A percentile compares a stretch with the other conserved stretches of the same genome.
phyloP scores from a whole-genome alignment of 306 rosid species.

The Quercus rubra region DNA sequence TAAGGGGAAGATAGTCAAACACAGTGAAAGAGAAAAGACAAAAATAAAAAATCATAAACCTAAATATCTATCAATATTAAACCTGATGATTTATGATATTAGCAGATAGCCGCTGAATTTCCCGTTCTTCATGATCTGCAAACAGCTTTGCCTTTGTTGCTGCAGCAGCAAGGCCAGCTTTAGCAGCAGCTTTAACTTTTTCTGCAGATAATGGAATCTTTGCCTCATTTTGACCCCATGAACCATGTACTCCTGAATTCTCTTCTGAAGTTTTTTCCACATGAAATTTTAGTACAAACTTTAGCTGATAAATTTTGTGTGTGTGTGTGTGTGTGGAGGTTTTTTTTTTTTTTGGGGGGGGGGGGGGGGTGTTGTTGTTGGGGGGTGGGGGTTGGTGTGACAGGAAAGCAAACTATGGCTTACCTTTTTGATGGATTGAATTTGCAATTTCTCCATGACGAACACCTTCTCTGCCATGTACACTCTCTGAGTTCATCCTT shows the following conservation, averaged over 20 bases:
- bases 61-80: conserved; percentile 10
- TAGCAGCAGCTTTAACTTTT: conserved; percentile 83
- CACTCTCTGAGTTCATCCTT: conserved; percentile 67
- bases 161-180: conserved; percentile 96
- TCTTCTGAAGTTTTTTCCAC: conserved; percentile 50
- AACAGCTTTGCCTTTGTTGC: conserved; percentile 94
- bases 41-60: not conserved
- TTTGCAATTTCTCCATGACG: conserved; percentile 52
- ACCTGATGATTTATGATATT: conserved; percentile 96
- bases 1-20: conserved; percentile 2
- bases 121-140: conserved; percentile 99
- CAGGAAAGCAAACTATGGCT: conserved; percentile 23
- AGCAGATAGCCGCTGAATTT: conserved; percentile 96
- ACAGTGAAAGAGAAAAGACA: not conserved
- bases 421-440: conserved; percentile 69
- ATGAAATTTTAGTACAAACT: conserved; percentile 7
- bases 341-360: too few relatives aligned
- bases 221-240: conserved; percentile 57
- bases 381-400: not conserved
- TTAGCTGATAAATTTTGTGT: not conserved
- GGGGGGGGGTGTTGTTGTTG: too few relatives aligned
- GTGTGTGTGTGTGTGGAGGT: too few relatives aligned
- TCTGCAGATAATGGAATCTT: conserved; percentile 60
- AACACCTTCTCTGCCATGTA: conserved; percentile 54
- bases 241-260: conserved; percentile 49